These are phyloP conservation scores for Huiozyma sinensis DNA, from an alignment of 805 yeast genomes.

Conservation along the genomic window DNA sequence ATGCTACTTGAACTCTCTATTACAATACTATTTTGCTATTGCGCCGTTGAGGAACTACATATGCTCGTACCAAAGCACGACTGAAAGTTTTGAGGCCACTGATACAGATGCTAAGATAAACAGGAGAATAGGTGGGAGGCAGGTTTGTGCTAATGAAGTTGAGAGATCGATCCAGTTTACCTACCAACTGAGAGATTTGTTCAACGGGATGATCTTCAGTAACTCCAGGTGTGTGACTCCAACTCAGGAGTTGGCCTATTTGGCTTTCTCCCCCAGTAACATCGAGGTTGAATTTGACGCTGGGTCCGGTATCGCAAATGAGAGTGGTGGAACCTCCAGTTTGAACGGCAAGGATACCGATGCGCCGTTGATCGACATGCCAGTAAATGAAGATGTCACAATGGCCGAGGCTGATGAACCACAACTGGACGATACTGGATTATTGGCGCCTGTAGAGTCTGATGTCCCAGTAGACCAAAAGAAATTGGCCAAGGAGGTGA, in stretches of 20 bases:
- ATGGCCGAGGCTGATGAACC: background rate
- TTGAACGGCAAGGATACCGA: background rate
- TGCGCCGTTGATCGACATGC: background rate
- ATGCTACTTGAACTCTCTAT: slow-evolving; percentile 80
- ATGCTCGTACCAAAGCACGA: slow-evolving; percentile 39
- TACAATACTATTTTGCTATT: slow-evolving; percentile 83
- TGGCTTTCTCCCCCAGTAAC: slow-evolving; percentile 70
- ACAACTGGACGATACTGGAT: background rate
- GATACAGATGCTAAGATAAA: slow-evolving; percentile 3
- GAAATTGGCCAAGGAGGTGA: background rate
- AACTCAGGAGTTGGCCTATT: slow-evolving; percentile 69
- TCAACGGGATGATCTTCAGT: slow-evolving; percentile 56
- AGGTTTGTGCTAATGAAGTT: slow-evolving; percentile 67
- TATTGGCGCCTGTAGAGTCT: background rate
- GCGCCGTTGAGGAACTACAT: slow-evolving; percentile 67
- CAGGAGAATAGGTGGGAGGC: slow-evolving; percentile 81
- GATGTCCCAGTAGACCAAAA: background rate
- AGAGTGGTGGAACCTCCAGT: background rate
- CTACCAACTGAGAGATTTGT: slow-evolving; percentile 58
- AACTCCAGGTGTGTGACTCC: slow-evolving; percentile 64
- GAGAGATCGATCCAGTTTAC: slow-evolving; percentile 76
- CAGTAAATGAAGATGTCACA: background rate
- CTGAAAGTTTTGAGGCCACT: slow-evolving; percentile 19
- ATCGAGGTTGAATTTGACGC: slow-evolving; percentile 52
- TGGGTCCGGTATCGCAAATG: background rate